Evolutionary conservation across 2,329 filamentous ascomycete species (phyloP).

Genomic region (Thermothelomyces thermophilus): DNA sequence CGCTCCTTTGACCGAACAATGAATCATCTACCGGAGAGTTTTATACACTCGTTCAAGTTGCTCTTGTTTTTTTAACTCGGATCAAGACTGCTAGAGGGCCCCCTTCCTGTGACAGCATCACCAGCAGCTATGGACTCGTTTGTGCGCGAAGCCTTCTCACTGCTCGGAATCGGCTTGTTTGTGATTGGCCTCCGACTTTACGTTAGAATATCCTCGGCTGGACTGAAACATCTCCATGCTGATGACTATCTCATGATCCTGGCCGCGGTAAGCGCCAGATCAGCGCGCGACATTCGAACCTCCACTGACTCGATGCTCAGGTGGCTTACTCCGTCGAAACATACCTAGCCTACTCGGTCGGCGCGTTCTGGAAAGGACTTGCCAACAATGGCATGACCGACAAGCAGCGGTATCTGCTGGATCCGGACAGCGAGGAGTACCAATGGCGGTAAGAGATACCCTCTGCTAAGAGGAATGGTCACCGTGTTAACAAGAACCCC

Average conservation of each 20-base stretch:
- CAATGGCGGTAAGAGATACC: constrained; percentile 22
- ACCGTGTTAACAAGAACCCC: background rate
- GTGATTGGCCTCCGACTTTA: constrained; percentile 46
- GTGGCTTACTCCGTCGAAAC: constrained; percentile 25
- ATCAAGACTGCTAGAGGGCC: background rate
- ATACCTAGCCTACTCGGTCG: constrained; percentile 28
- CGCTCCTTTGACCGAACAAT: too few relatives aligned
- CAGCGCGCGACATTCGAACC: constrained; percentile 20
- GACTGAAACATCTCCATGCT: constrained; percentile 43
- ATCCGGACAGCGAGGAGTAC: constrained; percentile 27
- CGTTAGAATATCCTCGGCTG: constrained; percentile 40
- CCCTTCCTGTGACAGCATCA: too few relatives aligned
- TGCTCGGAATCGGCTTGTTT: constrained; percentile 43
- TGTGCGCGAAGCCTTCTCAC: constrained; percentile 39
- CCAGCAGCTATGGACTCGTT: background rate
- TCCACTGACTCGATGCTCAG: constrained; percentile 32
- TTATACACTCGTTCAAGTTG: too few relatives aligned
- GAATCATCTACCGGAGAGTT: too few relatives aligned
- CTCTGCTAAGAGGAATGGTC: too few relatives aligned
- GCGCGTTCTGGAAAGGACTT: constrained; percentile 26
- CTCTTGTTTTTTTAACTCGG: too few relatives aligned
- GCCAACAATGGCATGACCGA: constrained; percentile 32
- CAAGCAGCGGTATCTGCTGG: constrained; percentile 25
- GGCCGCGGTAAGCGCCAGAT: constrained; percentile 23
- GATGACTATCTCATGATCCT: constrained; percentile 51